phyloP scores from a whole-genome alignment of 2,329 filamentous ascomycete genomes.

The Trichoderma endophyticum region DNA sequence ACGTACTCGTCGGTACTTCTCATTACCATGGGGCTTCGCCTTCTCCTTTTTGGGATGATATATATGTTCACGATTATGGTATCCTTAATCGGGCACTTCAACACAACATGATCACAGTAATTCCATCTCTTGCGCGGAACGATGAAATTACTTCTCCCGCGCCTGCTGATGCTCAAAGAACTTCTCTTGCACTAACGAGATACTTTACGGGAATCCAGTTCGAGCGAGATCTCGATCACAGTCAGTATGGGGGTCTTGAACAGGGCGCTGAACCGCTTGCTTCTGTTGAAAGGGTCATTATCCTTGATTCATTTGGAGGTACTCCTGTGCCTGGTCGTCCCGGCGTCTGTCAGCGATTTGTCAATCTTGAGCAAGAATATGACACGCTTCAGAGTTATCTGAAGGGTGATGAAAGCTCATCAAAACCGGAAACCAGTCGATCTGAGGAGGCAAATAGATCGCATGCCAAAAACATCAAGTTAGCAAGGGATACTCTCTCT shows the following conservation, averaged over 20 bases:
- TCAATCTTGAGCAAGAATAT: constrained; percentile 93
- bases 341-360: constrained; percentile 54
- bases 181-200: constrained; percentile 71
- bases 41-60: constrained; percentile 25
- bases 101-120: constrained; percentile 37
- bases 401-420: constrained; percentile 30
- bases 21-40: constrained; percentile 1
- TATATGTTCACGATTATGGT: constrained; percentile 32
- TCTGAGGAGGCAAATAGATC: constrained; percentile 36
- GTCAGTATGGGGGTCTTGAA: not conserved
- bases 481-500: constrained; percentile 67
- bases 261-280: constrained; percentile 48
- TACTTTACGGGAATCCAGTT: constrained; percentile 69
- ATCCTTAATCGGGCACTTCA: constrained; percentile 33
- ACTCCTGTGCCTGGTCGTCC: constrained; percentile 61
- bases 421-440: constrained; percentile 32
- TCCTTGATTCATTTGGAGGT: constrained; percentile 83
- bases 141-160: constrained; percentile 39
- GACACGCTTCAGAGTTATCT: constrained; percentile 64
- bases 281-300: constrained; percentile 77
- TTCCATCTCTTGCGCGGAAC: constrained; percentile 41
- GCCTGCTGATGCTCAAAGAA: constrained; percentile 52
- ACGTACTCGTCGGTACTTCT: constrained; percentile 26
- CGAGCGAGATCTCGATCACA: not conserved
- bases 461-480: constrained; percentile 66